Conservation (phyloP, 2,329 filamentous ascomycete genomes). For the Tolypocladium ovalisporum region DNA sequence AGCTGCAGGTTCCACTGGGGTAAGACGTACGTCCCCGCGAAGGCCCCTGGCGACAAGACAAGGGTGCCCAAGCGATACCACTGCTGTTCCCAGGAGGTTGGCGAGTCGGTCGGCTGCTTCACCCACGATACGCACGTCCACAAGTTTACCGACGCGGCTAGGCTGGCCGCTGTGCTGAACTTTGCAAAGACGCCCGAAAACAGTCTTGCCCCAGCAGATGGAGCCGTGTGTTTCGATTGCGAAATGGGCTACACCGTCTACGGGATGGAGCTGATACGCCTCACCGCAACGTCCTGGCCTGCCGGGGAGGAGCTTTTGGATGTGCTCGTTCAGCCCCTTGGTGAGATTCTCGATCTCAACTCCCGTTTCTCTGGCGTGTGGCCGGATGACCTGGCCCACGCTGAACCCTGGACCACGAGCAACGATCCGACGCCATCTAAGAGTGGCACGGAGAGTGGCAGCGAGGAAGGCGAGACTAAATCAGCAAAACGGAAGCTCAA, state of each 20-base stretch:
- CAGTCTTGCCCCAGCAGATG: conserved; percentile 32
- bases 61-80: conserved; percentile 52
- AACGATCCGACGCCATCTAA: conserved; percentile 13
- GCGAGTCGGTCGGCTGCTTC: conserved; percentile 65
- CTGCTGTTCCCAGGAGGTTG: conserved; percentile 70
- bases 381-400: conserved; percentile 62
- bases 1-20: conserved; percentile 74
- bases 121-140: conserved; percentile 69
- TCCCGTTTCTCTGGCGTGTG: conserved; percentile 84
- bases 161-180: conserved; percentile 67
- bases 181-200: conserved; percentile 71
- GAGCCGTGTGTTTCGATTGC: conserved; percentile 81
- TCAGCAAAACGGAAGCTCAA: conserved; percentile 38
- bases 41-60: conserved; percentile 44
- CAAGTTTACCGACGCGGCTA: conserved; percentile 65
- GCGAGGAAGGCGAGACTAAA: conserved; percentile 17
- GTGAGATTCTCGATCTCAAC: conserved; percentile 82
- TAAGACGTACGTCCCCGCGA: conserved; percentile 49
- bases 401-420: conserved; percentile 40
- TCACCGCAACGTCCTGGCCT: conserved; percentile 87
- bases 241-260: conserved; percentile 94
- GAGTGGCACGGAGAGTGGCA: conserved; percentile 12
- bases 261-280: conserved; percentile 78
- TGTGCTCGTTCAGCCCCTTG: conserved; percentile 72
- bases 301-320: conserved; percentile 65